These are phyloP conservation scores for Rhizopus sp. DNA, from an alignment of 371 early-diverging fungal genomes.

Conservation along the genomic window DNA sequence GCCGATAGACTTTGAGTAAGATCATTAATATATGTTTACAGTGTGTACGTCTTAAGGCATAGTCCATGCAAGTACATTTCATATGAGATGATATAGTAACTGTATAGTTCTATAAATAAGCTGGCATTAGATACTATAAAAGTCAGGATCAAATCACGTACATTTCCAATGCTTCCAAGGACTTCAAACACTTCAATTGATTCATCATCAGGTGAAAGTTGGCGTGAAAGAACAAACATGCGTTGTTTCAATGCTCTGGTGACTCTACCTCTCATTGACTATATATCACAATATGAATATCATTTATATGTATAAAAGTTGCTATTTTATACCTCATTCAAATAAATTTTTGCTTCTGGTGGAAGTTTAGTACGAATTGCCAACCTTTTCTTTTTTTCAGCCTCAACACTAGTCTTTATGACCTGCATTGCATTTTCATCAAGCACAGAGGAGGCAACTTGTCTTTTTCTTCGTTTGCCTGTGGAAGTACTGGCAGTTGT, in stretches of 20 bases:
- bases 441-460: neutral
- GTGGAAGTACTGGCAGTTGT: neutral
- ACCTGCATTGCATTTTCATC: neutral
- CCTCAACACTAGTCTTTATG: neutral
- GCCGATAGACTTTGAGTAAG: constrained; percentile 32
- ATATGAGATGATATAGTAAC: constrained; percentile 20
- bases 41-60: constrained; percentile 9
- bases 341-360: constrained; percentile 9
- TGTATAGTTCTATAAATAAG: constrained; percentile 26
- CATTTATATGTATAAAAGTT: neutral
- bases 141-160: constrained; percentile 7
- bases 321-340: constrained; percentile 5
- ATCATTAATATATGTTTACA: constrained; percentile 45
- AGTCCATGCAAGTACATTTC: constrained; percentile 32
- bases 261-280: constrained; percentile 29
- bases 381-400: neutral
- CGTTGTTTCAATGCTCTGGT: constrained; percentile 27
- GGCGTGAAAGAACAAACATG: constrained; percentile 34
- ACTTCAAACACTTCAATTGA: constrained; percentile 28
- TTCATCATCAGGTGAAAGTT: neutral
- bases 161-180: constrained; percentile 40
- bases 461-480: constrained; percentile 1
- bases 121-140: neutral
- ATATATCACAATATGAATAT: neutral
- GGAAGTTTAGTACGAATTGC: constrained; percentile 5